Base-by-base conservation (phyloP, 148 eudicot species). In the Silene latifolia region DNA sequence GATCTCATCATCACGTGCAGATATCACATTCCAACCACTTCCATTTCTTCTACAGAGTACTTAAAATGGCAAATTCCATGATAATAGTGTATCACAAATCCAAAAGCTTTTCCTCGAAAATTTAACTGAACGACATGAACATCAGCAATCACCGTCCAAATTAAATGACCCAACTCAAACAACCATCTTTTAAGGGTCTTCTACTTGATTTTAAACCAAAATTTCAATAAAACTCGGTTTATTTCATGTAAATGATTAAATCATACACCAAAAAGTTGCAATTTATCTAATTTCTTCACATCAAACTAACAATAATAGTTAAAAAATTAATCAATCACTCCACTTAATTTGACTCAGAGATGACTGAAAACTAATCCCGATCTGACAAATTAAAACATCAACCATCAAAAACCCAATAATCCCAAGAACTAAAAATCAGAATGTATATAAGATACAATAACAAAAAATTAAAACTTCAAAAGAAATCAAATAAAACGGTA, bases 331-430 rank as follows among this genome's bases (percentile, higher is more conserved):
- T n/a, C 51, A 29, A 60, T 27, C 78, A 74, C 19, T 60, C 27
- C 1, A 48, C 47, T 48, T 20, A 9, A 51, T 48, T 69, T 27
- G 5, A 47, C 60, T 62, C 15, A 63, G 64, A 74, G 70, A 39
- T 39, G 8, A 39, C 44, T 11, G 24, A 60, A 4, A 35, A 35
- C 63, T 2, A 57, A 71, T 8, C 72, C 76, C 64, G 79, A 80
- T 75, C 82, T 75, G 23, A 76, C 0, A n/a, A 71, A 44, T 15
- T 65, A 59, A 59, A n/a, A 29, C 12, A 42, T 15, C 64, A 13
- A 70, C 35, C 25, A 24, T 21, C 63, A 51, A 53, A 74, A 69
- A 61, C 59, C 74, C 74, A 63, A 11, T 53, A 29, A 69, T 51
- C 5, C 60, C 12, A 11, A 42, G 7, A 21, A 54, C 10, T 8